These are phyloP conservation scores for Pneumocystis canis DNA, from an alignment of 1,139 yeast genomes.

Conservation along the genomic window DNA sequence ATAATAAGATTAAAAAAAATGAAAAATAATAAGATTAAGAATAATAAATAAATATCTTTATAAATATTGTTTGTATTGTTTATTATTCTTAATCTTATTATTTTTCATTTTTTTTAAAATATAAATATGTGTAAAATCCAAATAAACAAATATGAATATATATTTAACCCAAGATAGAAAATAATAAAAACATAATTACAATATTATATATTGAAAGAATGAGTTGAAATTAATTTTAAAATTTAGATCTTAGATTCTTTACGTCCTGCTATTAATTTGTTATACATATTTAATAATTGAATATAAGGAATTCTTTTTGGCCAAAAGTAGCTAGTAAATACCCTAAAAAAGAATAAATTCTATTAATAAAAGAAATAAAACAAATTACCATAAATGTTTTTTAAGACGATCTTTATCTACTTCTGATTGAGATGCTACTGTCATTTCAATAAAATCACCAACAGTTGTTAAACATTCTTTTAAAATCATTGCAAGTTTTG, in stretches of 20 bases:
- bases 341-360: not conserved
- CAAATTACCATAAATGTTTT: constrained; percentile 51
- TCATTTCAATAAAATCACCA: constrained; percentile 52
- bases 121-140: no score
- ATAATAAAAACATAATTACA: not conserved
- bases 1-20: no score
- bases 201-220: not conserved
- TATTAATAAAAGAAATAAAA: not conserved
- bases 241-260: not conserved
- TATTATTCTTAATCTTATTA: no score
- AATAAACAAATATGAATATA: no score
- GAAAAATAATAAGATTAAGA: no score
- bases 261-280: not conserved
- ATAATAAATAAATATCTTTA: no score
- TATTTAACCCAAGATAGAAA: not conserved
- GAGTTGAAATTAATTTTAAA: not conserved
- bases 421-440: constrained; percentile 19
- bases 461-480: constrained; percentile 63
- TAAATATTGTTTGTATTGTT: no score
- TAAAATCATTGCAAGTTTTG: constrained; percentile 67
- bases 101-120: no score
- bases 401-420: constrained; percentile 30
- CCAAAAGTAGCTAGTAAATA: not conserved
- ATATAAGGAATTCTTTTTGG: constrained; percentile 1
- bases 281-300: not conserved